Evolutionary conservation across 139 green algal species (phyloP), one percentile per base, ranked within the genome.

Genomic region (Picochlorum sp.): DNA sequence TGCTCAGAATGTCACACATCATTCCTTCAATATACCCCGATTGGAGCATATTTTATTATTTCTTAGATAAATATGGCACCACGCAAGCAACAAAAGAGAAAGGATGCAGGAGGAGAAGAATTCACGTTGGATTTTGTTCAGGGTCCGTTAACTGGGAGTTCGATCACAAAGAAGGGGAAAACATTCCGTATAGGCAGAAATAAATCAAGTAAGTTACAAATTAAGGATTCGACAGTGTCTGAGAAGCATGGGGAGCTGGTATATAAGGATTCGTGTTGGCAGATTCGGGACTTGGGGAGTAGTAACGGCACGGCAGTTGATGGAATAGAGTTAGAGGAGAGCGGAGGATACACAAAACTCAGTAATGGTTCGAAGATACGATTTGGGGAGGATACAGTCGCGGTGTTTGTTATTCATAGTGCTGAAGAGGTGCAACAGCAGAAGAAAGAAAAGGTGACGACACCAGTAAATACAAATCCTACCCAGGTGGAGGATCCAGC

Each of bases 221-320:
- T 89, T n/a, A 86, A 86, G 57, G 81, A 88, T 68, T 38, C 60
- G 3, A 45, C 67, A 16, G 71, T 90, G n/a, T 85, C 76, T 5
- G 83, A 90, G 64, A 73, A 72, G 63, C 83, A 90, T 67, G 83
- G 69, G 24, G 76, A 84, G 60, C n/a, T 90, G 0, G 52, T 30
- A 1, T 86, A 74, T 73, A 45, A 63, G 14, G 63, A 69, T 2
- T 50, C 31, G 1, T 10, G 4, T 18, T 90, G 82, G 81, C 34
- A 56, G 5, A 28, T 90, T 21, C 60, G 66, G 8, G 83, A 90
- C 57, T 11, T 82, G 16, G 79, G 72, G 57, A 85, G 76, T 76
- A 83, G 74, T n/a, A 90, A 90, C 63, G 83, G 83, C 20, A 87
- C 81, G 7, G 10, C 45, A 1, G n/a, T 86, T 44, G 87, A 89